Base-by-base conservation (phyloP, 108 stramenopile species). In the Discostella stelligeroides region DNA sequence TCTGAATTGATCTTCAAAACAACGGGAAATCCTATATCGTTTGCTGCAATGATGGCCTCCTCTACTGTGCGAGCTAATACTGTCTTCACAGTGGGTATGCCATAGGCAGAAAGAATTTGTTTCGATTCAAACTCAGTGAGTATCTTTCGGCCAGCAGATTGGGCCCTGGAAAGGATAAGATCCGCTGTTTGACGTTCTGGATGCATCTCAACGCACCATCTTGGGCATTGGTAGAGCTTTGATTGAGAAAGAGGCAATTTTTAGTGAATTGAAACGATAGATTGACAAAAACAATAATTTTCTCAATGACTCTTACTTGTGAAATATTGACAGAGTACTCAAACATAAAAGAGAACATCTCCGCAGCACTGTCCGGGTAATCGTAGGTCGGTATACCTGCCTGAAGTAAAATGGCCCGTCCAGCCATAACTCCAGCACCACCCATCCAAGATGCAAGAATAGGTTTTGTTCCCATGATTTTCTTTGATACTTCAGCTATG, bases 391-490 rank as follows among this genome's bases (percentile, higher is more conserved):
- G 66, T 20, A 79, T 68, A 4, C 69, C 69, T 0, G 72, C 72
- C 40, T 46, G 66, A 62, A 73, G 66, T 15, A 79, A 62, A 48
- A 73, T 68, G 28, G 58, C 42, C 2, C 72, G 46, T 13, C 78
- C 78, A 45, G 66, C 78, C 20, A 53, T 24, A n/a, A 79, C 78
- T 25, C 58, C 51, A 10, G 25, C 27, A 9, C 72, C 72, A 1
- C 78, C 78, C 78, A 79, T 79, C 72, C 72, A 79, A 0, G 72
- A 71, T 1, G 78, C 67, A 5, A 79, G 34, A 15, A 79, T 79
- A 10, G 78, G 78, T 37, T 73, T 79, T 41, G 20, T 61, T 7
- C 38, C 38, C 17, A 37, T 46, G 20, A 76, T 46, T 54, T 60
- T 77, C 25, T 54, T 63, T 17, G 60, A 65, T 15, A 79, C 61